Conservation (phyloP, 1,284 basidiomycete species). For the Moniliophthora roreri region DNA sequence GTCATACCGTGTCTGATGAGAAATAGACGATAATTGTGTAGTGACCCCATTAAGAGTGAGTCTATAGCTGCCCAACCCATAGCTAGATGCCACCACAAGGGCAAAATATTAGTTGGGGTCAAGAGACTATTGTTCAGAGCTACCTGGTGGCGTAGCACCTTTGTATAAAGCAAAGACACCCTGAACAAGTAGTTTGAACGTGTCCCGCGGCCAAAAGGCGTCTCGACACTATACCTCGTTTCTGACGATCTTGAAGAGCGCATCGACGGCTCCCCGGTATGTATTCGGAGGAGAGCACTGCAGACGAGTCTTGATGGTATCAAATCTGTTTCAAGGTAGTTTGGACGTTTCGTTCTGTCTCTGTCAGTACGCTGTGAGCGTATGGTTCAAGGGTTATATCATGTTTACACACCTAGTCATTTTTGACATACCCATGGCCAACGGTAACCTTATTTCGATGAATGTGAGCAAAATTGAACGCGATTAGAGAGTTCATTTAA, state of each 20-base stretch:
- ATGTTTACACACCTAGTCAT: slow-evolving; percentile 3
- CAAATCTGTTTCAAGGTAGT: slow-evolving; percentile 43
- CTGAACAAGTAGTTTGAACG: slow-evolving; percentile 27
- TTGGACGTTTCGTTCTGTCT: neutral
- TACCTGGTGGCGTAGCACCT: slow-evolving; percentile 72
- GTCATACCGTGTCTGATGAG: slow-evolving; percentile 55
- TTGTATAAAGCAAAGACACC: slow-evolving; percentile 63
- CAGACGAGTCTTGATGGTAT: slow-evolving; percentile 75
- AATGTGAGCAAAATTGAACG: slow-evolving; percentile 11
- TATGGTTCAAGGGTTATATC: neutral
- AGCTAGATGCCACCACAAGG: no score
- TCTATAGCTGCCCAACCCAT: slow-evolving; percentile 80
- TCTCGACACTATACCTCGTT: slow-evolving; percentile 51
- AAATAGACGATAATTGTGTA: slow-evolving; percentile 73
- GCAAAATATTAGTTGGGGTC: no score
- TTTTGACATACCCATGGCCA: slow-evolving; percentile 56
- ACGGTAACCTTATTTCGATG: slow-evolving; percentile 53
- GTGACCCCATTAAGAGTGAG: slow-evolving; percentile 70
- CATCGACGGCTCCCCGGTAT: slow-evolving; percentile 68
- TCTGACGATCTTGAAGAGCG: slow-evolving; percentile 58
- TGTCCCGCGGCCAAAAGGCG: no score
- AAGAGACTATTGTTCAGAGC: no score
- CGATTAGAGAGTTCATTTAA: neutral
- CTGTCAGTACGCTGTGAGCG: slow-evolving; percentile 13
- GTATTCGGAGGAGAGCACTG: slow-evolving; percentile 74